Evolutionary conservation across 2,329 filamentous ascomycete genomes (phyloP).

Genomic region (Atkinsonella hypoxylon): DNA sequence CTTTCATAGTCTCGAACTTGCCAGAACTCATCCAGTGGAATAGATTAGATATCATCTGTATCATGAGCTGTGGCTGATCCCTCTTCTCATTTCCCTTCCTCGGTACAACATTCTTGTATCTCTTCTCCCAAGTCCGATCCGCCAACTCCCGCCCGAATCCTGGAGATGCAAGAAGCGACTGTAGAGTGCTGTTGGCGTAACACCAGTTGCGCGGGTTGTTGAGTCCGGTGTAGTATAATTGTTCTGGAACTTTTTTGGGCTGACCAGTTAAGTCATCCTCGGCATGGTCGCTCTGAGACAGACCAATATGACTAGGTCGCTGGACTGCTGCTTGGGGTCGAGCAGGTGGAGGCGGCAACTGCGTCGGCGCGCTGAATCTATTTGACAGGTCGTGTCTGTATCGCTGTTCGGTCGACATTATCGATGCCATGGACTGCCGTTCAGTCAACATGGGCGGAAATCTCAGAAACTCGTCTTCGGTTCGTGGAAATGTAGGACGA

Average conservation of each 20-base stretch:
- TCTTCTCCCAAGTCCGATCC: slow-evolving; percentile 43
- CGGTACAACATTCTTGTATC: slow-evolving; percentile 48
- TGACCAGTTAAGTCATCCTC: slow-evolving; percentile 22
- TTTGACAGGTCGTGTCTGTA: slow-evolving; percentile 19
- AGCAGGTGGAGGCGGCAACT: slow-evolving; percentile 44
- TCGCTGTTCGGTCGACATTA: slow-evolving; percentile 13
- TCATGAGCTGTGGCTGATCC: slow-evolving; percentile 45
- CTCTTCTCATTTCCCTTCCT: slow-evolving; percentile 46
- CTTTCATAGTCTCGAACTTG: slow-evolving; percentile 37
- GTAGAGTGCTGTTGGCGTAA: slow-evolving; percentile 85
- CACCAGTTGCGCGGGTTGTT: slow-evolving; percentile 74
- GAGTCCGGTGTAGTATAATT: slow-evolving; percentile 49
- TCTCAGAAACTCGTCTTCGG: slow-evolving; percentile 73
- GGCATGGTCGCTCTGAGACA: slow-evolving; percentile 32
- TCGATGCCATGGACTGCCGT: slow-evolving; percentile 47
- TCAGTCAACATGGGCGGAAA: slow-evolving; percentile 60
- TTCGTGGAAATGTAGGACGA: slow-evolving; percentile 46
- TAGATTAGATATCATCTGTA: slow-evolving; percentile 45
- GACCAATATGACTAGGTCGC: slow-evolving; percentile 67
- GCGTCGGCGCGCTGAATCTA: slow-evolving; percentile 29
- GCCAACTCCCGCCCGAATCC: slow-evolving; percentile 55
- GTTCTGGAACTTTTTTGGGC: slow-evolving; percentile 27
- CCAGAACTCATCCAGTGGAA: slow-evolving; percentile 44
- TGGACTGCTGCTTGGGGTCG: slow-evolving; percentile 58
- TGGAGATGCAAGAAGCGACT: slow-evolving; percentile 66